These are phyloP conservation scores for Poa pratensis DNA, from an alignment of 176 grass and related monocot species.

Conservation along the genomic window DNA sequence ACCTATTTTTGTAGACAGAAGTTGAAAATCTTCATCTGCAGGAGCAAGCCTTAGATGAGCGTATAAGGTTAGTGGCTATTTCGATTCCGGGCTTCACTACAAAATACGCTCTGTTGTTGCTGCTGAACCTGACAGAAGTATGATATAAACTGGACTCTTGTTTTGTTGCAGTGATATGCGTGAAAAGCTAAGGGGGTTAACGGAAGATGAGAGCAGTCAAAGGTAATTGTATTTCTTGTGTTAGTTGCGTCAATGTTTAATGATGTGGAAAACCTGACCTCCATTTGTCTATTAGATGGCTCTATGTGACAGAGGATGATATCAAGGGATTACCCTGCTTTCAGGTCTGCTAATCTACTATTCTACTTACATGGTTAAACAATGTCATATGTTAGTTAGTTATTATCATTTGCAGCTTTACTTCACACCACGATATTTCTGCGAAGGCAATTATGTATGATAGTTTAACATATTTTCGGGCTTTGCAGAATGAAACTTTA, in stretches of 20 bases:
- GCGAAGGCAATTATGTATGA: background rate
- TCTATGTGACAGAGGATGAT: constrained; percentile 98
- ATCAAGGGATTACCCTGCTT: constrained; percentile 94
- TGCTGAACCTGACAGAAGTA: constrained; percentile 25
- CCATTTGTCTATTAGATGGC: constrained; percentile 67
- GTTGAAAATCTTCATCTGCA: constrained; percentile 76
- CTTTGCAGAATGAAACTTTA: constrained; percentile 87
- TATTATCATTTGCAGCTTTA: constrained; percentile 16
- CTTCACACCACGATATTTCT: constrained; percentile 23
- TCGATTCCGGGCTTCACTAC: constrained; percentile 15
- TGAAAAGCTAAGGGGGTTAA: constrained; percentile 82
- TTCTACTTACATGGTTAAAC: constrained; percentile 34
- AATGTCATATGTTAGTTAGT: constrained; percentile 16
- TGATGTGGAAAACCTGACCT: constrained; percentile 14
- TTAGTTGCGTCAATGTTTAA: constrained; percentile 34
- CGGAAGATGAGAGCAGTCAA: constrained; percentile 89
- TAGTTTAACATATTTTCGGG: constrained; percentile 23
- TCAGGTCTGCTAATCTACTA: constrained; percentile 66
- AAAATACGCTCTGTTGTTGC: constrained; percentile 21
- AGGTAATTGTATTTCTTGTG: constrained; percentile 62
- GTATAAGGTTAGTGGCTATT: constrained; percentile 66
- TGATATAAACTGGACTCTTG: constrained; percentile 30
- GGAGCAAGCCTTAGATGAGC: constrained; percentile 80
- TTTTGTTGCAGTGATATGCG: constrained; percentile 75
- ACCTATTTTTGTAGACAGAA: constrained; percentile 68